Conservation (phyloP, 768 basidiomycete species). For the Agaricus subrufescens region DNA sequence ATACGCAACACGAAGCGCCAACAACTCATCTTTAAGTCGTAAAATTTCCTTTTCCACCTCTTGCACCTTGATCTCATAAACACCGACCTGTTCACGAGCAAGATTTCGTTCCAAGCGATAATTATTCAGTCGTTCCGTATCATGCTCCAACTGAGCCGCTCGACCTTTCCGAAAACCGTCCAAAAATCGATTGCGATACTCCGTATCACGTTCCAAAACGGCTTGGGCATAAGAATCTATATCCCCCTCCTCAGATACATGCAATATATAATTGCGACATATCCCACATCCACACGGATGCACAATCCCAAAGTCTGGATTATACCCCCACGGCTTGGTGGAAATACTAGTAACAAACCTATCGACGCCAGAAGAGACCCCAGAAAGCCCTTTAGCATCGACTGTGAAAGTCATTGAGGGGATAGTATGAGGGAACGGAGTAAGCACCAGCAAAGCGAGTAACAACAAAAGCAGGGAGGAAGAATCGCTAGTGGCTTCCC, state of each 20-base stretch:
- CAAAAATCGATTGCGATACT: slow-evolving; percentile 6
- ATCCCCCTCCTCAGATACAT: slow-evolving; percentile 7
- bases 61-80: slow-evolving; percentile 12
- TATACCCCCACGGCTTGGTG: slow-evolving; percentile 9
- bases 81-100: slow-evolving; percentile 8
- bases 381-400: background rate
- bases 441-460: too few relatives aligned
- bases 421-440: too few relatives aligned
- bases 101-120: slow-evolving; percentile 20
- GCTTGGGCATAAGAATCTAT: slow-evolving; percentile 13
- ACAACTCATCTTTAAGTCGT: slow-evolving; percentile 17
- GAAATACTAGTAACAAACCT: background rate
- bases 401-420: too few relatives aligned
- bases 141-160: slow-evolving; percentile 11
- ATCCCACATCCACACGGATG: slow-evolving; percentile 12
- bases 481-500: too few relatives aligned
- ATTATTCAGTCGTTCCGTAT: slow-evolving; percentile 11
- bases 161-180: slow-evolving; percentile 16
- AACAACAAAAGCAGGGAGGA: too few relatives aligned
- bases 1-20: slow-evolving; percentile 19
- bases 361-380: background rate
- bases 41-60: slow-evolving; percentile 15
- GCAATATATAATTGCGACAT: slow-evolving; percentile 14
- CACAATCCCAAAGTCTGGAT: slow-evolving; percentile 15
- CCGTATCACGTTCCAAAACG: slow-evolving; percentile 11